Conservation (phyloP, 139 green algal genomes). For the Eudorina sp. region DNA sequence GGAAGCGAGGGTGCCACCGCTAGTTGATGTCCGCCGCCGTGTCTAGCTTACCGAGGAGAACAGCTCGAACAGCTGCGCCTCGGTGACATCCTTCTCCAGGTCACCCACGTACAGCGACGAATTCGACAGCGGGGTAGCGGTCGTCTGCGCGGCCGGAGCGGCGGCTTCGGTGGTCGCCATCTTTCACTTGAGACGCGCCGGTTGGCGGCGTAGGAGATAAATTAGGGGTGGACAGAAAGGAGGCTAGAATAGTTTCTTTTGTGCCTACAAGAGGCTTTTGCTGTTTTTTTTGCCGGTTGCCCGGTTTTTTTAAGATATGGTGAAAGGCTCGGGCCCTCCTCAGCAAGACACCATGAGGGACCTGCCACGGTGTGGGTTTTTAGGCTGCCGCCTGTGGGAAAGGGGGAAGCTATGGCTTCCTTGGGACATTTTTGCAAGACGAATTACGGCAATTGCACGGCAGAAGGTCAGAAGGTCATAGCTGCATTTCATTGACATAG, state of each 20-base stretch:
- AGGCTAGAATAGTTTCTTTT: slow-evolving; percentile 41
- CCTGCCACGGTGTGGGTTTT: slow-evolving; percentile 17
- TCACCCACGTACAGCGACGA: slow-evolving; percentile 95
- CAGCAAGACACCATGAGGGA: slow-evolving; percentile 47
- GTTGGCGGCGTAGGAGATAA: background rate
- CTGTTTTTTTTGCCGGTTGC: slow-evolving; percentile 46
- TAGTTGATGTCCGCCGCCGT: slow-evolving; percentile 1
- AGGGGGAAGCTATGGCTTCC: background rate
- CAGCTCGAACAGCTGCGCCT: slow-evolving; percentile 92
- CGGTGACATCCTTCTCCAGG: slow-evolving; percentile 91
- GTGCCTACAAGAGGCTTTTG: slow-evolving; percentile 37
- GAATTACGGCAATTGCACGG: background rate
- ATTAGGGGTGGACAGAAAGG: background rate
- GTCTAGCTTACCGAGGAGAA: slow-evolving; percentile 85
- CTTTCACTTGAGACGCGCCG: slow-evolving; percentile 23
- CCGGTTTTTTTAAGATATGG: slow-evolving; percentile 36
- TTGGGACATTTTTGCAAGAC: background rate
- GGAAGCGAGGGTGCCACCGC: background rate
- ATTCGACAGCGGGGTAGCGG: slow-evolving; percentile 67
- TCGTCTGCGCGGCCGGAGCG: slow-evolving; percentile 43
- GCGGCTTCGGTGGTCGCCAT: slow-evolving; percentile 45
- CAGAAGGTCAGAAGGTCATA: background rate
- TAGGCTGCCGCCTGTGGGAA: slow-evolving; percentile 39
- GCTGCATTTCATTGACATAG: background rate
- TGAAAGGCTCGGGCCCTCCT: slow-evolving; percentile 24